Percentiles rank a stretch among this genome's conserved stretches.
Conservation (phyloP, 345 rosid species). For the Citropsis articulata region DNA sequence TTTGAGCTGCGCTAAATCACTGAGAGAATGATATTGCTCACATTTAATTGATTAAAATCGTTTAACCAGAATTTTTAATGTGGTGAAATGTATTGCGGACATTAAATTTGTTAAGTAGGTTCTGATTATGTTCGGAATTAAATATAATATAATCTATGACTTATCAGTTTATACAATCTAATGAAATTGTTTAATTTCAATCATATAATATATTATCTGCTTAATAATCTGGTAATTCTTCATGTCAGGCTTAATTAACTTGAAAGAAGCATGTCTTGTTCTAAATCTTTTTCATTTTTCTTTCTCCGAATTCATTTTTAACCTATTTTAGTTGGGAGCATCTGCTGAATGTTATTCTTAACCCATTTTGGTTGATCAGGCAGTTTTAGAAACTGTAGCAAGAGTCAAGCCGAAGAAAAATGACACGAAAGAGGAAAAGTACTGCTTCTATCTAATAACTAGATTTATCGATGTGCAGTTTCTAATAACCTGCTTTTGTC, state of each 20-base stretch:
- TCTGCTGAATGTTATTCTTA: neutral
- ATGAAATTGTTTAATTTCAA: neutral
- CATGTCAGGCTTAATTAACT: neutral
- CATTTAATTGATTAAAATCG: neutral
- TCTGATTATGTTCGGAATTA: neutral
- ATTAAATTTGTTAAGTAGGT: neutral
- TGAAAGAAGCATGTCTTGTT: neutral
- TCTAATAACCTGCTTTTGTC: neutral
- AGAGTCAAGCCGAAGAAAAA: constrained; percentile 55
- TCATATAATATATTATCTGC: neutral
- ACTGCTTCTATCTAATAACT: constrained; percentile 12
- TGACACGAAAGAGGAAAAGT: constrained; percentile 58
- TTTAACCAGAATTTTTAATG: neutral
- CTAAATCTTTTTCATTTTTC: neutral
- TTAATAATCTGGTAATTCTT: neutral
- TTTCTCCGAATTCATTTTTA: neutral
- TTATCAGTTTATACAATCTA: neutral
- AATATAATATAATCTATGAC: no score
- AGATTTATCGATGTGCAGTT: neutral
- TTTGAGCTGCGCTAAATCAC: neutral
- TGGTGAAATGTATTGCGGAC: neutral
- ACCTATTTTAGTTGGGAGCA: neutral
- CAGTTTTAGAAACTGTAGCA: constrained; percentile 59
- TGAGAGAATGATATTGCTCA: neutral
- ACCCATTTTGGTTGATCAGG: constrained; percentile 28